Conservation (phyloP, 441 rosid genomes). For the Jatropha multifida region DNA sequence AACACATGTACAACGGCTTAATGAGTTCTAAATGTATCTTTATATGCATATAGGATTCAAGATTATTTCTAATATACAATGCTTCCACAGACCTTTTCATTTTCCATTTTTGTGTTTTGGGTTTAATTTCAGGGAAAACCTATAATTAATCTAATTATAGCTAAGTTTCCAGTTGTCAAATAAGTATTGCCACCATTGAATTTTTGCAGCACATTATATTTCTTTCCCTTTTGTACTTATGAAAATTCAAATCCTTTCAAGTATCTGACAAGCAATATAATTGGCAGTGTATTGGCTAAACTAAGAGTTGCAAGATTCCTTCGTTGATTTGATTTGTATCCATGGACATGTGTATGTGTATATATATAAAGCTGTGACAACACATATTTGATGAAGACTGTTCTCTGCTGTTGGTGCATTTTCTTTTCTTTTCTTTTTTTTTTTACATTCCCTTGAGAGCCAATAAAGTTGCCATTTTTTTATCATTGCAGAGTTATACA, state of each 20-base stretch:
- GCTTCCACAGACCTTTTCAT: not conserved
- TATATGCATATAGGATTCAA: too few relatives aligned
- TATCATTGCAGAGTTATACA: constrained; percentile 1
- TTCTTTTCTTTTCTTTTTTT: not conserved
- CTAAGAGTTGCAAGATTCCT: constrained; percentile 9
- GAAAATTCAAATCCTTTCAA: not conserved
- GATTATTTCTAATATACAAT: too few relatives aligned
- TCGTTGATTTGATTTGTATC: not conserved
- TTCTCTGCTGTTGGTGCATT: constrained; percentile 7
- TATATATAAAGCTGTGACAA: not conserved
- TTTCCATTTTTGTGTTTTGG: not conserved
- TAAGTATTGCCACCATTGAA: too few relatives aligned
- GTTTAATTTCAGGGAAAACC: not conserved
- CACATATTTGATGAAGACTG: not conserved
- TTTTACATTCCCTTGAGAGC: constrained; percentile 9
- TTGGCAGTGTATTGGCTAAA: not conserved
- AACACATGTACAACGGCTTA: constrained; percentile 16
- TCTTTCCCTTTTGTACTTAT: not conserved
- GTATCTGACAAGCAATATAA: too few relatives aligned
- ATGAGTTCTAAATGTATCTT: not conserved
- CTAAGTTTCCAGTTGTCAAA: too few relatives aligned
- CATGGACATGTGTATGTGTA: not conserved
- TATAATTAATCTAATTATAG: too few relatives aligned
- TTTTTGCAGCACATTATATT: too few relatives aligned
- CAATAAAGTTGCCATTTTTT: constrained; percentile 30